Base-by-base conservation (phyloP, 208 protist species). In the Pavlovales sp. region DNA sequence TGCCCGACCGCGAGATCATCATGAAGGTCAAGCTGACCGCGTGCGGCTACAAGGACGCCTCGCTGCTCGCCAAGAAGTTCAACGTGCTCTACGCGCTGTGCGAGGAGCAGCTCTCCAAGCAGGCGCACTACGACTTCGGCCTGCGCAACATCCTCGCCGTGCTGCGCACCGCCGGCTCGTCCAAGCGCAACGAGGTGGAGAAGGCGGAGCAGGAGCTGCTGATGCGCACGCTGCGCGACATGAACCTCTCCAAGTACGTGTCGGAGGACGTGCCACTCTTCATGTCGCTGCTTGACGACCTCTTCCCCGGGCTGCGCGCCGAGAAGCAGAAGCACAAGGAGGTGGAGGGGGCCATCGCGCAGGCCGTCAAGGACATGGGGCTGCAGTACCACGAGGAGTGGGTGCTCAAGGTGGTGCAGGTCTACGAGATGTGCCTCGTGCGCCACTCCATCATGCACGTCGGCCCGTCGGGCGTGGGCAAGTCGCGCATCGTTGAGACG, bases 51-150 rank as follows among this genome's bases (percentile, higher is more conserved):
- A 67, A 90, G 66, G 82, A 95, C 0, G 93, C 94, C 88, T 44
- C 84, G 36, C 57, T 90, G 30, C 91, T 97, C 22, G 90, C 95
- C 0, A 93, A 95, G 90, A 97, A 97, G 92, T 97, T 97, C 90
- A 90, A 92, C 81, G 75, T 95, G 40, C 93, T 97, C 10, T 97
- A 97, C 87, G 34, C 95, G 85, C 93, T 99, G 40, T 99, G 98
- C 92, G 96, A 98, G 91, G 95, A 98, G 94, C 97, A 99, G 94
- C 94, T 99, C 79, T 98, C 97, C 75, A 97, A 97, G 92, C 97
- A 99, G 94, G 93, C 95, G 20, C 98, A 99, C 94, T 99, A 99
- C 93, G 97, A 99, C 91, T 99, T 98, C 93, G 97, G 97, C 91
- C 93, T 99, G 67, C 95, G 98, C 57, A 98, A 98, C 92, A 99